Percentiles rank a stretch among this genome's conserved stretches.
These are phyloP conservation scores for Aspergillus egyptiacus DNA, from an alignment of 495 filamentous ascomycete species.

Conservation along the genomic window DNA sequence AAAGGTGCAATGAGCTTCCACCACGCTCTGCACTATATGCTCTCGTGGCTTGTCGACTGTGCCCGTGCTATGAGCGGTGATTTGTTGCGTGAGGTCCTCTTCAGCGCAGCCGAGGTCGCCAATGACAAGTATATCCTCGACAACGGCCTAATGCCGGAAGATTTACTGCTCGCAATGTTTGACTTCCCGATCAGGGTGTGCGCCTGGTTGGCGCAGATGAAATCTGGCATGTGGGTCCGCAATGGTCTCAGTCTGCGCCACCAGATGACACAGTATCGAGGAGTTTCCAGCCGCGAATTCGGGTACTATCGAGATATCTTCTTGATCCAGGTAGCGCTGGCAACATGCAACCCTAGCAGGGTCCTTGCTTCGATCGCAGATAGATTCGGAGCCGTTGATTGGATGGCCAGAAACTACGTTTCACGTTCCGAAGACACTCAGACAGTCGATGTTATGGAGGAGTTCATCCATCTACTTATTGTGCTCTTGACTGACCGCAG, in stretches of 20 bases:
- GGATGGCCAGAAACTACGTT: conserved; percentile 77
- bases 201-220: conserved; percentile 96
- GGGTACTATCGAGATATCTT: conserved; percentile 94
- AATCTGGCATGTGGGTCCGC: conserved; percentile 95
- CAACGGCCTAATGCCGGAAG: conserved; percentile 47
- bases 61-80: conserved; percentile 67
- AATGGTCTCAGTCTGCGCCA: conserved; percentile 94
- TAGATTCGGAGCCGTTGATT: conserved; percentile 81
- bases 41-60: conserved; percentile 95
- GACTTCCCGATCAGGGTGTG: conserved; percentile 91
- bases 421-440: conserved; percentile 71
- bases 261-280: conserved; percentile 87
- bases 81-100: conserved; percentile 58
- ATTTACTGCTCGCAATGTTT: conserved; percentile 80
- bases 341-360: conserved; percentile 74
- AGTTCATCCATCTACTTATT: conserved; percentile 91
- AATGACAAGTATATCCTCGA: conserved; percentile 28
- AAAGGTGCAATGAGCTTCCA: conserved; percentile 93
- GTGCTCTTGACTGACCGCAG: conserved; percentile 83
- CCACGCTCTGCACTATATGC: conserved; percentile 89
- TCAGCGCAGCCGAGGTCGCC: conserved; percentile 45
- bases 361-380: conserved; percentile 89
- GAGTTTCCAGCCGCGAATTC: conserved; percentile 79
- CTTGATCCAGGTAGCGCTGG: conserved; percentile 82
- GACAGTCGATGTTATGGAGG: conserved; percentile 86